Evolutionary conservation across 345 rosid genomes (phyloP), one percentile per base, ranked within the genome.

Genomic region (Hibiscus mutabilis): DNA sequence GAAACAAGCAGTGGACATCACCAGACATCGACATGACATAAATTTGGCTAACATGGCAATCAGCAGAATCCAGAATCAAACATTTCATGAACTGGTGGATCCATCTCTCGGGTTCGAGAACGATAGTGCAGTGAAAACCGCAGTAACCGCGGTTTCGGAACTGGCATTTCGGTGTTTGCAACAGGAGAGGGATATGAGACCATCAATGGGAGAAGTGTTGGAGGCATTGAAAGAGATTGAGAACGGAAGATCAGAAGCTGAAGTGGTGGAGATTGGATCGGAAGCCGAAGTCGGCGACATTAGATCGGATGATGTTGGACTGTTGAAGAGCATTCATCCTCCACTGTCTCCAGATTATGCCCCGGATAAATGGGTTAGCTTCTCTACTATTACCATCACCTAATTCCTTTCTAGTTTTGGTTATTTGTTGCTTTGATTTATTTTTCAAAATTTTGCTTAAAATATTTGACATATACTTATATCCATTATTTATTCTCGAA

Each of bases 121-220:
- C 6, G 86, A 91, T 74, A 46, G 10, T 11, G 71, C 67, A 0
- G 84, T 85, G 6, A 77, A 74, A 72, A 83, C 60, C 68, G 78
- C 19, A 83, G 61, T 82, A 21, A 87, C 86, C 5, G 75, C 85
- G 0, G 86, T 91, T 0, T 88, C 94, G 1, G 97, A 84, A 65
- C 71, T 93, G 67, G 98, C 88, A 4, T 91, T 91, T 74, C 79
- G 86, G 42, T 93, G 98, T 74, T 65, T 93, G 74, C 97, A 93
- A 74, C 84, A 89, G 16, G 96, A 89, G 62, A 88, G 81, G 66
- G 95, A 91, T 3, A 71, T 82, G 74, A 81, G 98, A 82, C 98
- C 97, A 27, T 75, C 86, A 22, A 91, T 93, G 95, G 79, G 75
- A 66, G 97, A 89, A 84, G 90, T 86, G 4, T 9, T 85, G 47